phyloP scores from a whole-genome alignment of 2,329 filamentous ascomycete species.

The Fusarium lateritium region DNA sequence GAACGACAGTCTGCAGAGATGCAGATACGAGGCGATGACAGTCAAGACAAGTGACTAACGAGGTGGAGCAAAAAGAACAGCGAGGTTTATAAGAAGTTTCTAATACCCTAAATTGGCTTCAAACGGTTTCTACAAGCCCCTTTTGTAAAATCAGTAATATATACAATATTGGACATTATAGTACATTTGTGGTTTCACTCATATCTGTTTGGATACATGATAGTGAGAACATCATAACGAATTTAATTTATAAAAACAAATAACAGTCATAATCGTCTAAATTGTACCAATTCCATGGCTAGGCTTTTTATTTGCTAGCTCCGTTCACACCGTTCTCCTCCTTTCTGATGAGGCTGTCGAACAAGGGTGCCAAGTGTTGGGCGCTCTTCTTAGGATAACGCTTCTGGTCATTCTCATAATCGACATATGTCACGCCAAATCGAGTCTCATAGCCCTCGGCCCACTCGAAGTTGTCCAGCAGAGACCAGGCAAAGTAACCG shows the following conservation, averaged over 20 bases:
- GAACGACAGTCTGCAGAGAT: conserved; percentile 11
- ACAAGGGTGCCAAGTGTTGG: conserved; percentile 77
- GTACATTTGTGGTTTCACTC: neutral
- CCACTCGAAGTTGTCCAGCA: conserved; percentile 94
- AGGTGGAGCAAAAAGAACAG: conserved; percentile 13
- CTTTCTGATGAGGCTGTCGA: conserved; percentile 79
- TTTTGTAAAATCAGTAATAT: neutral
- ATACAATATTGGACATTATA: neutral
- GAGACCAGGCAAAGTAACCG: conserved; percentile 88
- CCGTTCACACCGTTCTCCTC: conserved; percentile 49
- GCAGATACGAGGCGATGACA: neutral
- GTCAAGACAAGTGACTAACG: neutral
- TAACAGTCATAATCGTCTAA: conserved; percentile 15
- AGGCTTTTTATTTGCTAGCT: conserved; percentile 32
- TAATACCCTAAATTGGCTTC: neutral
- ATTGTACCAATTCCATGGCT: conserved; percentile 5
- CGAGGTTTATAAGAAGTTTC: neutral
- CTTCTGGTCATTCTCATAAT: conserved; percentile 85
- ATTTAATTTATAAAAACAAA: conserved; percentile 7
- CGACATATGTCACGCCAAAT: conserved; percentile 87
- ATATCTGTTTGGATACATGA: neutral
- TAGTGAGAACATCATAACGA: neutral
- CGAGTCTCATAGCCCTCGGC: conserved; percentile 91
- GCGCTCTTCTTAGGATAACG: conserved; percentile 89
- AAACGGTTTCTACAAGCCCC: neutral